Percentiles rank a stretch among this genome's conserved stretches.
phyloP scores from a whole-genome alignment of 2,329 filamentous ascomycete species.

The Ilyonectria destructans region DNA sequence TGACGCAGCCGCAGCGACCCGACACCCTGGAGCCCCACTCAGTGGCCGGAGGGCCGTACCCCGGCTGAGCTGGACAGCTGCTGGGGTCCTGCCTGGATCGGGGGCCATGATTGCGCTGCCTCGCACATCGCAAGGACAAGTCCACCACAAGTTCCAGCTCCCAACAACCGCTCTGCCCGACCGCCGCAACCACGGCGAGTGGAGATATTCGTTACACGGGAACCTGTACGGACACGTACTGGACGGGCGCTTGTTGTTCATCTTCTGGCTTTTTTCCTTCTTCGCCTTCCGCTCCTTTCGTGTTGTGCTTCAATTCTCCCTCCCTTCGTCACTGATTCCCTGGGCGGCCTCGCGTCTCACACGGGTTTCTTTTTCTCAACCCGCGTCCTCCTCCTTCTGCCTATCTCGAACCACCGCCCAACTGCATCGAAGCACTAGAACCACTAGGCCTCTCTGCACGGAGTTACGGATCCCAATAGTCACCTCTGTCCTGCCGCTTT shows the following conservation, averaged over 20 bases:
- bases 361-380: neutral
- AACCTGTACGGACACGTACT: conserved; percentile 41
- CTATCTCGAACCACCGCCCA: neutral
- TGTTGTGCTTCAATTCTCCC: conserved; percentile 24
- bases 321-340: neutral
- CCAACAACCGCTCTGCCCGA: conserved; percentile 26
- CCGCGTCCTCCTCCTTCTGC: neutral
- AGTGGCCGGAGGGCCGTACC: conserved; percentile 12
- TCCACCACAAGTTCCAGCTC: conserved; percentile 7
- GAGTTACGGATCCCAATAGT: conserved; percentile 17
- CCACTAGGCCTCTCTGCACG: conserved; percentile 15
- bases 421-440: neutral
- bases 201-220: conserved; percentile 37
- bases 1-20: conserved; percentile 15
- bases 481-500: conserved; percentile 10
- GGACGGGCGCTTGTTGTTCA: conserved; percentile 7
- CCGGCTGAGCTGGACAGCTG: conserved; percentile 10
- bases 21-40: conserved; percentile 20
- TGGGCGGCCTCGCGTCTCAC: neutral
- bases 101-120: conserved; percentile 12
- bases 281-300: conserved; percentile 6
- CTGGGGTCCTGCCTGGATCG: conserved; percentile 10
- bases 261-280: conserved; percentile 1
- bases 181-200: conserved; percentile 7
- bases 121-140: neutral